phyloP scores from a whole-genome alignment of 1,284 basidiomycete genomes.

The Rhizoctonia solani region DNA sequence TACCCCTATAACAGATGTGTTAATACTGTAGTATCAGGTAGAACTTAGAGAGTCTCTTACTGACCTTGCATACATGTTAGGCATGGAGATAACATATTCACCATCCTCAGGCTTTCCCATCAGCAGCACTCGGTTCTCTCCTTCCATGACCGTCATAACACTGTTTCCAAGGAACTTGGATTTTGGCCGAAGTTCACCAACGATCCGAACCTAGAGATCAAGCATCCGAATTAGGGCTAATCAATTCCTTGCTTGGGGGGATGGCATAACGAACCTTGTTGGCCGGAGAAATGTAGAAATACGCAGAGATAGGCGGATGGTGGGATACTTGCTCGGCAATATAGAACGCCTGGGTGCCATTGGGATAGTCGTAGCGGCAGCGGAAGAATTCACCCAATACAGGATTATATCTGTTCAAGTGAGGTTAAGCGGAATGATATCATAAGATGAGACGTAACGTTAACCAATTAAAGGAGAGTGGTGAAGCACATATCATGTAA shows the following conservation, averaged over 20 bases:
- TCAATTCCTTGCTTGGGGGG: neutral
- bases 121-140: constrained; percentile 85
- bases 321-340: constrained; percentile 98
- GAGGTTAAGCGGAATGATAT: neutral
- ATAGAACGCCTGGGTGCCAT: constrained; percentile 93
- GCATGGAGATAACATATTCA: constrained; percentile 89
- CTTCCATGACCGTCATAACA: constrained; percentile 94
- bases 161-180: constrained; percentile 96
- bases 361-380: constrained; percentile 90
- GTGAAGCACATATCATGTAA: neutral
- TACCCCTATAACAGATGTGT: constrained; percentile 71
- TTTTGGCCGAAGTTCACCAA: constrained; percentile 95
- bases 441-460: neutral
- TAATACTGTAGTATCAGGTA: neutral
- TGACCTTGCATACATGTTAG: constrained; percentile 68
- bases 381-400: constrained; percentile 98
- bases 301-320: constrained; percentile 95
- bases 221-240: constrained; percentile 40
- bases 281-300: constrained; percentile 94
- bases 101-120: constrained; percentile 84
- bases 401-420: constrained; percentile 84
- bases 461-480: neutral
- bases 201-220: constrained; percentile 56
- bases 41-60: constrained; percentile 17
- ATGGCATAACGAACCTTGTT: constrained; percentile 59